Evolutionary conservation across 2,329 filamentous ascomycete species (phyloP), one percentile per base, ranked within the genome.

Genomic region (Fusarium sp.): DNA sequence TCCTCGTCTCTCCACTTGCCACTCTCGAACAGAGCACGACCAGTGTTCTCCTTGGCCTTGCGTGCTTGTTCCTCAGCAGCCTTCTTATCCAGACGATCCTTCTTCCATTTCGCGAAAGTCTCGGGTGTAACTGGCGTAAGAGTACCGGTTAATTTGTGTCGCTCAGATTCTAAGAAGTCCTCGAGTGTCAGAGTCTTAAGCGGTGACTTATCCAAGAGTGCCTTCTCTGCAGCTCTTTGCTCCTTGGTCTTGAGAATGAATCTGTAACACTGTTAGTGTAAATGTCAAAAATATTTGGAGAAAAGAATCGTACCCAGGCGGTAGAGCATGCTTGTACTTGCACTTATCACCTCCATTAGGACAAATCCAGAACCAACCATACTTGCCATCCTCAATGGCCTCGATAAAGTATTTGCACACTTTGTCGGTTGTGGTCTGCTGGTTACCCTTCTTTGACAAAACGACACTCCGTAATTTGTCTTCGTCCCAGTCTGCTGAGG

Each of bases 381-480:
- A 99, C 83, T 98, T 99, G 77, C 94, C 93, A 79, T 99, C 96
- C 83, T 99, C 96, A 70, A 99, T 96, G 30, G 96, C 96, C 75
- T 95, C 91, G 80, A 98, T 96, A 81, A 99, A 99, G 86, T 85
- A 97, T 83, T 98, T 99, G 93, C 96, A 99, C 74, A 99, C 96
- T 84, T 98, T 99, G 80, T 99, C 96, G 49, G 96, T 99, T 8
- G 93, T 93, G 26, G 95, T 97, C 80, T 92, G 91, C 67, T 97
- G 96, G 82, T 99, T 99, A 56, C 96, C 96, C 82, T 99, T 97
- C 85, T 99, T 99, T 77, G 93, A 97, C 80, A 97, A 76, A 27
- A 99, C 94, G 38, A 99, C 96, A 60, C 91, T 92, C 76, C 93
- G 89, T 77, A 99, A 84, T 83, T 98, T 97, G 81, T 97, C 95